Evolutionary conservation across 1,284 basidiomycete species (phyloP), one percentile per base, ranked within the genome.

Genomic region (Sphaerobolus stellatus): DNA sequence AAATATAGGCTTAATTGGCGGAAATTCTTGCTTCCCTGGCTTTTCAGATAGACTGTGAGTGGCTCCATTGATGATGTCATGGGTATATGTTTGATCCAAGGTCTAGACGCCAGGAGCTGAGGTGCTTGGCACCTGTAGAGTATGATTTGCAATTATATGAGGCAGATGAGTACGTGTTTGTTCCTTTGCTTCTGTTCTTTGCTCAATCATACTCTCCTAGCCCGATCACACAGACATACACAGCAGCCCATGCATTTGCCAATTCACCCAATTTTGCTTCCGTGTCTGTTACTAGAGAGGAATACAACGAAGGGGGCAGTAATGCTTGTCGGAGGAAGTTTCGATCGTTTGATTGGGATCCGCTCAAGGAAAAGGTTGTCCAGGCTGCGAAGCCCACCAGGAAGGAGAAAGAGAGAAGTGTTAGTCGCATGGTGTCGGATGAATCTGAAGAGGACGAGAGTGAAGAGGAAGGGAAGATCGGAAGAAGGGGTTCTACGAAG

Each of bases 1-100:
- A 34, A 93, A 98, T 68, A 93, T 98, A 59, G 88, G 91, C 5
- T 73, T 97, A 56, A 82, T 94, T 60, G 95, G 95, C 49, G 95
- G 94, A 6, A 86, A 83, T 65, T 83, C 84, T 3, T 82, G 83
- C 61, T 82, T 94, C 59, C 77, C 84, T 44, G 89, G 88, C 3
- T 86, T 98, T 61, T 79, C 81, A 22, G 71, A 80, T 50, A 75
- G 95, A 70, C 70, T 98, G 92, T 90, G 68, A 64, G 85, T 72
- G 30, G 22, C 24, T 54, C 48, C 48, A 41, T 50, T 65, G n/a
- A n/a, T n/a, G n/a, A n/a, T n/a, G n/a, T n/a, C n/a, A n/a, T n/a
- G n/a, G n/a, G n/a, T n/a, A n/a, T n/a, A n/a, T n/a, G n/a, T n/a
- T n/a, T n/a, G n/a, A n/a, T n/a, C 38, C 20, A 50, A 20, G 22